phyloP scores from a whole-genome alignment of 1,284 basidiomycete genomes.

The Irpex lacteus region DNA sequence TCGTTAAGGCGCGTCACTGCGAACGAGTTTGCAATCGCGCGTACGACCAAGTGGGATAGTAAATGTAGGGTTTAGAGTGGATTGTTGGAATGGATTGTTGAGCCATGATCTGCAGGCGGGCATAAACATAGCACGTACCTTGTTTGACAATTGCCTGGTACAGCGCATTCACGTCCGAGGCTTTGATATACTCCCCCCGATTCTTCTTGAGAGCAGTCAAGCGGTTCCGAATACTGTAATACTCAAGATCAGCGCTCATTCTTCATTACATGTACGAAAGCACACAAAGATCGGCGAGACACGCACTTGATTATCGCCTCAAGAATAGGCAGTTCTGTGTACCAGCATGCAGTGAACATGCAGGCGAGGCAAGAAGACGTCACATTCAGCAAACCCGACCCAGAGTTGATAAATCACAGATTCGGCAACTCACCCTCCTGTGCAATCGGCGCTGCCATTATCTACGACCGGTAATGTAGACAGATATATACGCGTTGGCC shows the following conservation, averaged over 20 bases:
- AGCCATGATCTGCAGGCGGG: no score
- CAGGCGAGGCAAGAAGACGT: constrained; percentile 12
- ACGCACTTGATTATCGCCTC: constrained; percentile 90
- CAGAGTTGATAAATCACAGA: neutral
- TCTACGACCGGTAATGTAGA: neutral
- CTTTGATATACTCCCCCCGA: constrained; percentile 84
- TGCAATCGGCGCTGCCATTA: constrained; percentile 64
- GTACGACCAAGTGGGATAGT: neutral
- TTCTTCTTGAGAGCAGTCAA: constrained; percentile 88
- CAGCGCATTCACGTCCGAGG: constrained; percentile 90
- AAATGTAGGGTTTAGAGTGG: neutral
- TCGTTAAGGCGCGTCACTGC: constrained; percentile 91
- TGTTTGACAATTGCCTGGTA: constrained; percentile 96
- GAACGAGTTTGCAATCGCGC: neutral
- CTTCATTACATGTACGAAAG: constrained; percentile 10
- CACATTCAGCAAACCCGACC: constrained; percentile 17
- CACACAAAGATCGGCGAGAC: constrained; percentile 1
- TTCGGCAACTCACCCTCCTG: constrained; percentile 57
- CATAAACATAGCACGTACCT: constrained; percentile 45
- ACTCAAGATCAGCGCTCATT: constrained; percentile 8
- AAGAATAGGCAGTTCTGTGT: constrained; percentile 85
- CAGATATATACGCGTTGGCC: no score
- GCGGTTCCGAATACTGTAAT: constrained; percentile 82
- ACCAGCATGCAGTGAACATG: constrained; percentile 19
- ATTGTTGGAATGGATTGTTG: no score